Base-by-base conservation (phyloP, 1,284 basidiomycete species). In the Butyriboletus appendiculatus region DNA sequence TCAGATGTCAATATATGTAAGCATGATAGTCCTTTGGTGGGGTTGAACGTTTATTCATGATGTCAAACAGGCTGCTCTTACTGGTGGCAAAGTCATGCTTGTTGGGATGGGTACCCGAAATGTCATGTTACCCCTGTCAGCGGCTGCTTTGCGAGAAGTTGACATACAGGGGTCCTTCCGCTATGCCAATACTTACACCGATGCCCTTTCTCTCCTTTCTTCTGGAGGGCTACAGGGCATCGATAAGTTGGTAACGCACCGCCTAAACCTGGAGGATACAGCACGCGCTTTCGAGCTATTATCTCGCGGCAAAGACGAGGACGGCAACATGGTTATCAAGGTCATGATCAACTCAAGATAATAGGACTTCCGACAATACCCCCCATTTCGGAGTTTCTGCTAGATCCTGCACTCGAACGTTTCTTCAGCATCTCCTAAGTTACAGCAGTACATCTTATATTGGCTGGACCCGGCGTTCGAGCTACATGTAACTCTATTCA, bases 41-140 rank as follows among this genome's bases (percentile, higher is more conserved):
- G 52, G 41, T 33, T 16, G 44, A 42, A 33, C 12, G 47, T 62
- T 64, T 56, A 63, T 46, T 48, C 30, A 48, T 14, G 30, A 48
- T 59, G 42, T 54, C 48, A 45, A 45, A 42, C 68, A 93, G 90
- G 83, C 88, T 63, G 92, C 94, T 30, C 77, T 81, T 50, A 79
- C 91, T 6, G 95, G 94, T 49, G 92, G 92, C 41, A 92, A 90
- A 69, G 90, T 96, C 52, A 88, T 94, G 77, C 90, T 94, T 64
- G 86, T 98, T 62, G 96, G 96, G 32, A 98, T 98, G 96, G 96
- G 96, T 60, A 86, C 91, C 20, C 84, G 87, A 58, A 90, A 89
- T 65, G 84, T 91, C 55, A 79, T 81, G 57, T 79, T 96, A 47
- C 95, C 96, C n/a, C 80, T 94, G 52, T 88, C 88, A 30, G 81